Percentiles rank a stretch among this genome's conserved stretches.
phyloP scores from a whole-genome alignment of 352 stramenopile species.

The Globisporangium barbulae region DNA sequence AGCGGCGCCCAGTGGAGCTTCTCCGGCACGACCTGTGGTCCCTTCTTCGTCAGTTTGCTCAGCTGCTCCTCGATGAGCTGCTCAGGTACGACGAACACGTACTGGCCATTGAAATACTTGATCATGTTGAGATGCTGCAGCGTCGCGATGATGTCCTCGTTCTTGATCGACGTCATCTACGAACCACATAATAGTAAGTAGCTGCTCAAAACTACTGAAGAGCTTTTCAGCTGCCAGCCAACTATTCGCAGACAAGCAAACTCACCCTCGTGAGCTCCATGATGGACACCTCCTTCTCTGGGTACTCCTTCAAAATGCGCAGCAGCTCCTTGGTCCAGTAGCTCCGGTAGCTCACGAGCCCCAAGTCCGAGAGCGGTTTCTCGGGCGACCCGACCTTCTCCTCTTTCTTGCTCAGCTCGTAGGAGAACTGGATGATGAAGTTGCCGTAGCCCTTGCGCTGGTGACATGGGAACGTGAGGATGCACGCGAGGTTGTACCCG shows the following conservation, averaged over 20 bases:
- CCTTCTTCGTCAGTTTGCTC: slow-evolving; percentile 72
- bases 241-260: slow-evolving; percentile 26
- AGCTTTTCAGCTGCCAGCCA: not conserved
- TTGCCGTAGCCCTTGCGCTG: slow-evolving; percentile 99
- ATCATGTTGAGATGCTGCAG: slow-evolving; percentile 98
- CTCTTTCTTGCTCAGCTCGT: slow-evolving; percentile 99
- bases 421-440: slow-evolving; percentile 99
- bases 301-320: slow-evolving; percentile 82
- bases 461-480: slow-evolving; percentile 99
- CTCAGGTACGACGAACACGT: slow-evolving; percentile 96
- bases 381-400: slow-evolving; percentile 97
- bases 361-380: slow-evolving; percentile 98
- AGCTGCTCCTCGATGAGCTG: slow-evolving; percentile 88
- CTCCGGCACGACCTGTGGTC: slow-evolving; percentile 61
- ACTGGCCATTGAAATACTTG: slow-evolving; percentile 98
- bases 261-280: slow-evolving; percentile 93
- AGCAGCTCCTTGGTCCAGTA: slow-evolving; percentile 99
- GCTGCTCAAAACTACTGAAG: not conserved
- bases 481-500: slow-evolving; percentile 99
- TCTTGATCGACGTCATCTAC: slow-evolving; percentile 89
- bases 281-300: slow-evolving; percentile 88
- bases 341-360: slow-evolving; percentile 97
- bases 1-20: slow-evolving; percentile 83
- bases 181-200: not conserved
- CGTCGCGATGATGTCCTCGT: slow-evolving; percentile 98